Conservation (phyloP, 169 alveolate genomes). For the Plasmodium gallinaceum region DNA sequence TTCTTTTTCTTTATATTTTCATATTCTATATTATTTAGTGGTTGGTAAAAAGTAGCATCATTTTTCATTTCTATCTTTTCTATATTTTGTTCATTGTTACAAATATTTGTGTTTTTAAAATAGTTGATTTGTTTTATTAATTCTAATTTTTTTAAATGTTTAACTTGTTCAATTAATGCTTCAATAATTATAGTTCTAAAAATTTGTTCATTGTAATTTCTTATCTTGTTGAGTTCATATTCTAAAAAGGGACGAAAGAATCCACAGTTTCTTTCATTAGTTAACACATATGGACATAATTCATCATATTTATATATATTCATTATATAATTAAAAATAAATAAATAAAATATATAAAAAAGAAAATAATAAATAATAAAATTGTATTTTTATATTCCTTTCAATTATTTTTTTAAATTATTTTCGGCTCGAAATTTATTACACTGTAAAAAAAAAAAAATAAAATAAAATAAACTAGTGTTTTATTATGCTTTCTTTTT, state of each 20-base stretch:
- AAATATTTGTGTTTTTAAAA: neutral
- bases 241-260: conserved; percentile 5
- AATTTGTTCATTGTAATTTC: conserved; percentile 3
- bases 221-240: conserved; percentile 6
- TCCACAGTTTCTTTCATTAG: conserved; percentile 23
- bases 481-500: neutral
- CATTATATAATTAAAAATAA: conserved; percentile 47
- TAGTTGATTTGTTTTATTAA: neutral
- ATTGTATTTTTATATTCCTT: neutral
- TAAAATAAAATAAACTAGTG: too few relatives aligned
- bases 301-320: conserved; percentile 60
- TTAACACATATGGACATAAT: conserved; percentile 35
- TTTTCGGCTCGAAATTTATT: too few relatives aligned
- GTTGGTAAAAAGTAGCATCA: neutral
- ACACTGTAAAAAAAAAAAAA: too few relatives aligned
- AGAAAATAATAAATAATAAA: neutral
- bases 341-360: neutral
- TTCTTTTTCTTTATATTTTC: too few relatives aligned
- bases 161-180: conserved; percentile 27
- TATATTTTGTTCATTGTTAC: neutral
- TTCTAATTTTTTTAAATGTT: neutral
- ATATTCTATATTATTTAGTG: too few relatives aligned
- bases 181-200: conserved; percentile 11
- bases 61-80: neutral
- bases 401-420: too few relatives aligned